These are phyloP conservation scores for Ceriops zippeliana DNA, from an alignment of 345 rosid genomes.

Conservation along the genomic window DNA sequence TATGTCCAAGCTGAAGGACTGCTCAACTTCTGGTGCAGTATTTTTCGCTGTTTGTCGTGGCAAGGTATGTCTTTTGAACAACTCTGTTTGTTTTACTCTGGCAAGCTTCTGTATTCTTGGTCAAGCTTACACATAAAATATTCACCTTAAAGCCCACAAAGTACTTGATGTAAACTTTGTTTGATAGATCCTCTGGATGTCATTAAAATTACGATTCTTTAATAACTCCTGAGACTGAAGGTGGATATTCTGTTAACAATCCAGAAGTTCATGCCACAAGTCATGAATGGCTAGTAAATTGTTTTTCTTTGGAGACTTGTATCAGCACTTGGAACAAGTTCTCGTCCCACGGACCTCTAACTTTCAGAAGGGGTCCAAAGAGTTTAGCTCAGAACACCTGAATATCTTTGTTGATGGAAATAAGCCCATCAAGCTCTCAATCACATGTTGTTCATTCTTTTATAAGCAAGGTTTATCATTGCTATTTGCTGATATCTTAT, in stretches of 20 bases:
- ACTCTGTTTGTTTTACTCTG: constrained; percentile 11
- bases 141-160: too few species aligned
- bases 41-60: constrained; percentile 99
- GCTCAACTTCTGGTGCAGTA: constrained; percentile 69
- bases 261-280: neutral
- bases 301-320: neutral
- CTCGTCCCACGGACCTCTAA: neutral
- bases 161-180: neutral
- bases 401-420: neutral
- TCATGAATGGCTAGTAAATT: neutral
- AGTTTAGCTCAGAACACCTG: neutral
- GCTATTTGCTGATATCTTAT: neutral
- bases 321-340: neutral
- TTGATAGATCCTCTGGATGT: neutral
- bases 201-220: neutral
- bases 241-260: neutral
- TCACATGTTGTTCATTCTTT: neutral
- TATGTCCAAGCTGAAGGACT: constrained; percentile 73
- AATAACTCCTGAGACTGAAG: neutral
- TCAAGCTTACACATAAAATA: neutral
- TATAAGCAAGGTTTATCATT: neutral
- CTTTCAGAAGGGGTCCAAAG: too few species aligned
- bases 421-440: neutral
- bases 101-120: constrained; percentile 3
- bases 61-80: constrained; percentile 51